Base-by-base conservation (phyloP, 2,329 filamentous ascomycete species). In the Sclerotinia trifoliorum region DNA sequence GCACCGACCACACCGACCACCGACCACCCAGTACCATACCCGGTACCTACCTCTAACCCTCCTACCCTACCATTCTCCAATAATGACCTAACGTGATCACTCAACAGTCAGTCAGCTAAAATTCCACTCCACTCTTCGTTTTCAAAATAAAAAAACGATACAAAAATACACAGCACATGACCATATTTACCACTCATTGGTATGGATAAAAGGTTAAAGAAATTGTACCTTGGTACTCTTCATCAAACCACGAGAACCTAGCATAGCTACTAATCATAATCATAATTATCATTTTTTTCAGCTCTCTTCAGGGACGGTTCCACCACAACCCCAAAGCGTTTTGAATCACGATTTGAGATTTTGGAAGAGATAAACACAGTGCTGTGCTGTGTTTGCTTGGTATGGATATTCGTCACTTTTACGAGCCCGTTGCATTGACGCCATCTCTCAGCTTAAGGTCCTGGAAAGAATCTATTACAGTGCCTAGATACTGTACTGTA, bases 341-440 rank as follows among this genome's bases (percentile, higher is more conserved):
- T 49, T 62, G 44, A 7, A 62, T 51, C 44, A 61, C 11, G 3
- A 49, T 39, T 62, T 35, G 44, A 49, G n/a, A 35, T 48, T 32
- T 32, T 8, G 29, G 54, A 6, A 49, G 10, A 35, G 29, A 2
- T n/a, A n/a, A 35, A 26, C 10, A 39, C 11, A 4, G 39, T 39
- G 39, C 2, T 10, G 52, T 55, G 52, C 54, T 56, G 54, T 56
- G 42, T 15, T 46, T 48, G 42, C 39, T 61, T 44, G 57, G 26
- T 48, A 44, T 61, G 26, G 24, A 55, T 17, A 17, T 32, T 56
- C 48, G 51, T 42, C 48, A 55, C 62, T 42, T 44, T 64, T 64
- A 65, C 42, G 52, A 57, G 57, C 63, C 44, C 44, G 63, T 65
- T 65, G 63, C 42, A 65, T 65, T 65, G 44, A 57, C 63, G 63